Base-by-base conservation (phyloP, 306 rosid species). In the Biancaea sappan region DNA sequence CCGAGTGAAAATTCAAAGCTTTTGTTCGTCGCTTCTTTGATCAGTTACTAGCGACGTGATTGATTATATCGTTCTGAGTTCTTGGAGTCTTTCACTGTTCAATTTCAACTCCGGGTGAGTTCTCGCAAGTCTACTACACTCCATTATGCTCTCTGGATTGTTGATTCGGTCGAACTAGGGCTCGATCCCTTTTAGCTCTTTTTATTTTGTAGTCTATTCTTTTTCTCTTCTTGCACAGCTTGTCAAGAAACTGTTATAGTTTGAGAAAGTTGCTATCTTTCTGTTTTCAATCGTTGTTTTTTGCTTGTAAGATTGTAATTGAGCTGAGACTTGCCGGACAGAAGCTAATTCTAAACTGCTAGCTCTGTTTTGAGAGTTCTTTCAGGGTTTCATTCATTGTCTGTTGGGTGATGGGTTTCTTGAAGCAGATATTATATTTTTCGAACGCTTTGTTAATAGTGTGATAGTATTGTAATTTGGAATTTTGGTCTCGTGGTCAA, bases 101-200 rank as follows among this genome's bases (percentile, higher is more conserved):
- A 79, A 85, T 82, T 84, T 84, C 74, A 69, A 66, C 34, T 73
- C 59, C 35, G n/a, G 77, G 86, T 85, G 76, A 85, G 86, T 82
- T 40, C 48, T 61, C 35, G 15, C 52, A 35, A 75, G 47, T 85
- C 69, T 71, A 47, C 62, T 16, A 37, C 44, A 3, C 77, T 57
- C 74, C 53, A 29, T 60, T 63, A 72, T 34, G 47, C 69, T 76
- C 54, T 79, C 71, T 82, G 75, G 82, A 80, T 85, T 85, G 80
- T 79, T 82, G 89, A 87, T 91, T 88, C 63, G 74, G 43, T 78
- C 41, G 44, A 44, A 37, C 77, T 62, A 3, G 21, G 74, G 41
- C 79, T 89, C 86, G 90, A 87, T 89, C 95, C 19, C 22, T 44
- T 69, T 28, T 22, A 41, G 64, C 78, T 38, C 16, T 67, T 32